Conservation (phyloP, 345 rosid genomes). For the Hibiscus trionum region DNA sequence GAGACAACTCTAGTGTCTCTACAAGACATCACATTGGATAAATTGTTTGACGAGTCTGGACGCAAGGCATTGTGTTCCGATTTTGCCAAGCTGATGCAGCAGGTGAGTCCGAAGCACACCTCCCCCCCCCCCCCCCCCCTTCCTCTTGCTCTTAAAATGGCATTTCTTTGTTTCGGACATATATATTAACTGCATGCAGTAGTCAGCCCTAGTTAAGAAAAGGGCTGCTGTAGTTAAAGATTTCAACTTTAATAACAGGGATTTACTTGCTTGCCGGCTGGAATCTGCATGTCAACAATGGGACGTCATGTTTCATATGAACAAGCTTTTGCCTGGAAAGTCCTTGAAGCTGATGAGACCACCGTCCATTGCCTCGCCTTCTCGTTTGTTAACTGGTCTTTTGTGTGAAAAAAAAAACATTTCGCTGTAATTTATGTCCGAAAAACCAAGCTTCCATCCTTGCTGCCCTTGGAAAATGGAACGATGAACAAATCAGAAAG, state of each 20-base stretch:
- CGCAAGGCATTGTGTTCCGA: slow-evolving; percentile 69
- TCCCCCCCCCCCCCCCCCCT: background rate
- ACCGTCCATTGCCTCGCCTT: slow-evolving; percentile 88
- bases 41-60: slow-evolving; percentile 83
- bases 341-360: slow-evolving; percentile 62
- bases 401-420: slow-evolving; percentile 32
- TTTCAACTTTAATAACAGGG: slow-evolving; percentile 41
- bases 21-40: slow-evolving; percentile 87
- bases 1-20: slow-evolving; percentile 94
- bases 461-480: background rate
- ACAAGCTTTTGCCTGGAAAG: slow-evolving; percentile 95
- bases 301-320: slow-evolving; percentile 85
- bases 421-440: slow-evolving; percentile 9
- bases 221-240: background rate
- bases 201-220: background rate
- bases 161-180: background rate
- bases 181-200: background rate
- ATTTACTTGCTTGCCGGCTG: slow-evolving; percentile 68
- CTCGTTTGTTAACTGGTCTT: slow-evolving; percentile 95
- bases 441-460: background rate
- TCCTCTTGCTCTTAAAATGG: background rate
- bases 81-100: slow-evolving; percentile 86
- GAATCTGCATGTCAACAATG: slow-evolving; percentile 92
- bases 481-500: background rate
- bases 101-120: slow-evolving; percentile 32